Conservation (phyloP, 305 asterid species). For the Fraxinus latifolia region DNA sequence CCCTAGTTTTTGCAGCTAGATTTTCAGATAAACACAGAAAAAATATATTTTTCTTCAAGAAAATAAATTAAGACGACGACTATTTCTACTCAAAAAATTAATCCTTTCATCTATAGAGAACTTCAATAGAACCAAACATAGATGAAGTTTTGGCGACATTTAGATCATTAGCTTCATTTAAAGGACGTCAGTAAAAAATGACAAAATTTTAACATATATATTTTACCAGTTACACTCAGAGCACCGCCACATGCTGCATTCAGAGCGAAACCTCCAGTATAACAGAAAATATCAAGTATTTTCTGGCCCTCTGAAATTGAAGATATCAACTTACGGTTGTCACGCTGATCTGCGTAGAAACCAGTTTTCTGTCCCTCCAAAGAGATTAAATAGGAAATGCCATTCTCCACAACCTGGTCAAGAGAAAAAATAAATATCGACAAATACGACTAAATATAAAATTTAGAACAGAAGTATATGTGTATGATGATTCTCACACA, state of each 20-base stretch:
- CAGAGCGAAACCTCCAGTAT: conserved; percentile 91
- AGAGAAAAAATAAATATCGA: conserved; percentile 19
- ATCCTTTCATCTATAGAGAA: neutral
- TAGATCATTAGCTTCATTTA: neutral
- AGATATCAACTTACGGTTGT: conserved; percentile 74
- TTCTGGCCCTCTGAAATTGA: conserved; percentile 69
- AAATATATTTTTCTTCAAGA: neutral
- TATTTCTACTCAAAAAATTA: conserved; percentile 6
- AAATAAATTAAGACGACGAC: neutral
- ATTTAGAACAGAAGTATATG: conserved; percentile 3
- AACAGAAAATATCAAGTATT: conserved; percentile 87
- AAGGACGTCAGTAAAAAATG: conserved; percentile 11
- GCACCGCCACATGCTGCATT: conserved; percentile 92
- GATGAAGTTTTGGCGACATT: neutral
- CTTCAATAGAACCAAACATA: neutral
- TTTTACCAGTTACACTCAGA: conserved; percentile 64
- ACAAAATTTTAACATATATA: conserved; percentile 11
- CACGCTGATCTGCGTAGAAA: conserved; percentile 97
- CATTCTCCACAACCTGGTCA: conserved; percentile 82
- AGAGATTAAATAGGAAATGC: conserved; percentile 66
- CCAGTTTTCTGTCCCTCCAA: conserved; percentile 95
- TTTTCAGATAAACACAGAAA: neutral
- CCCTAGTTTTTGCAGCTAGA: neutral
- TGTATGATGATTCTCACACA: neutral
- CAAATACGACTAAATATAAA: neutral